Base-by-base conservation (phyloP, 345 rosid genomes). In the Punica granatum region DNA sequence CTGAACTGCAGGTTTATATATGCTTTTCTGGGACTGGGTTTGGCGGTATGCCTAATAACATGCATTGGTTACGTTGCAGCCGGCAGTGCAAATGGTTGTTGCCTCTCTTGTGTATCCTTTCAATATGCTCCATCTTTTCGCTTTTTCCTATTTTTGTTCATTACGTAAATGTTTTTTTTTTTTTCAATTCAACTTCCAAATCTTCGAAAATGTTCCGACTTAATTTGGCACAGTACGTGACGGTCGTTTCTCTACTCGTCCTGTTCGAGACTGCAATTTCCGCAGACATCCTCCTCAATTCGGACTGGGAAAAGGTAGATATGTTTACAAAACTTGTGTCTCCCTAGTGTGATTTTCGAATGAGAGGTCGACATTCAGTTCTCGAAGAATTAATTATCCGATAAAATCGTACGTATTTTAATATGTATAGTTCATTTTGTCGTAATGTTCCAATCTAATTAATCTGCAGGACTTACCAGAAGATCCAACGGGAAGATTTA, bases 391-490 rank as follows among this genome's bases (percentile, higher is more conserved):
- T n/a, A n/a, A n/a, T n/a, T n/a, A n/a, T n/a, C n/a, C n/a, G n/a
- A n/a, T n/a, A n/a, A n/a, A n/a, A n/a, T n/a, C n/a, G n/a, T n/a
- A n/a, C n/a, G 41, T 37, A 37, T 4, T 4, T 37, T 11, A 11
- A 37, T 37, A 11, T 37, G 41, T 5, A 5, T 37, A 37, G 11
- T 37, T 4, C 26, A 11, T 4, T 49, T 4, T 48, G 30, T 8
- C 8, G 6, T 10, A 23, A 53, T 25, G 28, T 25, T 25, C 30
- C 59, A 59, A 37, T 13, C 33, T 15, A 60, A n/a, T n/a, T n/a
- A n/a, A n/a, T n/a, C n/a, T n/a, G n/a, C 70, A 86, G 88, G 90
- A 86, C 79, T 70, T 86, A 35, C 90, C 90, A 0, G 81, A 81
- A 66, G 90, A 86, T 75, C 85, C 81, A 32, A 86, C 85, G 0